phyloP scores from a whole-genome alignment of 768 basidiomycete genomes.

The Trametopsis cervina region DNA sequence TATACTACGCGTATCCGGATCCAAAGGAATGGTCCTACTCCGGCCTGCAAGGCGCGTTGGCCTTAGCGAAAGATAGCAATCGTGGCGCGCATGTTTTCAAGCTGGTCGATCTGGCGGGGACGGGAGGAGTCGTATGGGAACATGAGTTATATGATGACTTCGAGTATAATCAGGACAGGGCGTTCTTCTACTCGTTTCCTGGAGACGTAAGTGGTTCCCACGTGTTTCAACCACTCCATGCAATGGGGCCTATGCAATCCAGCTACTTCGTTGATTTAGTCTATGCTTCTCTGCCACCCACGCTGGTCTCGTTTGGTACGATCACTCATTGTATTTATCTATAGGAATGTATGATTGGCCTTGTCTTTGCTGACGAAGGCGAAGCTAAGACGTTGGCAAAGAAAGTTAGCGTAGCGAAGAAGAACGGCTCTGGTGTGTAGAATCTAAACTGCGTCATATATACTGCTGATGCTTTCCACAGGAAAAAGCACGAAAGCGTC shows the following conservation, averaged over 20 bases:
- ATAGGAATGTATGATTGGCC: conserved; percentile 85
- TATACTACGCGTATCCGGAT: conserved; percentile 86
- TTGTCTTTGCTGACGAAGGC: conserved; percentile 81
- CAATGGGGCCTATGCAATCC: too few relatives aligned
- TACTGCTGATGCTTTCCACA: not conserved
- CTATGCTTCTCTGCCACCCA: too few relatives aligned
- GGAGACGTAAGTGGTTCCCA: conserved; percentile 78
- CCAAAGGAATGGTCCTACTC: conserved; percentile 78
- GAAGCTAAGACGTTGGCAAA: conserved; percentile 86
- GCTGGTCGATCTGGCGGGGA: conserved; percentile 80
- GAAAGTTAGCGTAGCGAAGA: conserved; percentile 68
- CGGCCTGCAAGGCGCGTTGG: conserved; percentile 82
- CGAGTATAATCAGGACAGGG: conserved; percentile 75
- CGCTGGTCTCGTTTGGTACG: too few relatives aligned
- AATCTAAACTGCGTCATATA: not conserved
- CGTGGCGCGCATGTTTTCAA: conserved; percentile 57
- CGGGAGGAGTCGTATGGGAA: conserved; percentile 87
- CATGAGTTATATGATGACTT: conserved; percentile 84
- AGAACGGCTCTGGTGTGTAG: conserved; percentile 37
- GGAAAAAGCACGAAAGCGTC: conserved; percentile 35
- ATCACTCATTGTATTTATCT: too few relatives aligned
- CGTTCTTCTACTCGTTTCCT: conserved; percentile 89
- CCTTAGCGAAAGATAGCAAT: conserved; percentile 55
- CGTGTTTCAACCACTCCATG: too few relatives aligned
- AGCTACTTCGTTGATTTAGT: too few relatives aligned